Evolutionary conservation across 495 filamentous ascomycete species (phyloP), one percentile per base, ranked within the genome.

Genomic region (Aspergillus haitiensis): DNA sequence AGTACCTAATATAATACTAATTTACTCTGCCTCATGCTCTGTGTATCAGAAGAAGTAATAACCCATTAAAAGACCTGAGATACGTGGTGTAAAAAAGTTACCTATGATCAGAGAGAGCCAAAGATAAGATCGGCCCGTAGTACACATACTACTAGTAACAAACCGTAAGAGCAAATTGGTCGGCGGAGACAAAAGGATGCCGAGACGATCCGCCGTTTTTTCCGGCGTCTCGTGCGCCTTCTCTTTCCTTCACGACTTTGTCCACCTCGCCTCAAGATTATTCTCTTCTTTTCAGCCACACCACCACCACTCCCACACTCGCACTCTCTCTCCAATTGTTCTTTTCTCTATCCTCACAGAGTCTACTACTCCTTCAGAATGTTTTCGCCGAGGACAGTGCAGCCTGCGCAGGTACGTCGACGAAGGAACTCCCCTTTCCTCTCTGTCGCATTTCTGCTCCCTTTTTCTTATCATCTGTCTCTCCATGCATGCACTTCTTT

Each of bases 121-220:
- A 51, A 69, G 74, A 75, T 77, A 77, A 77, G 72, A 77, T 75
- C 72, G 71, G 74, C 55, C 71, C 74, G 74, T 61, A 27, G 21
- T 27, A 27, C 21, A 27, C 1, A 27, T 27, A 27, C 21, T 3
- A 27, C 21, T 27, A 3, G 21, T 27, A 27, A 27, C 56, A 56
- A 60, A 57, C 52, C 50, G 53, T 50, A 13, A n/a, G 21, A 15
- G 58, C 21, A 21, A 61, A 48, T 52, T 46, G 49, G 31, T 37
- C 36, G 33, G 5, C 34, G 21, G 21, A 27, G 21, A 27, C 21
- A 27, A 27, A 27, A 27, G 55, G 62, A 75, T 74, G 74, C 74
- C 74, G 74, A 75, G 74, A 68, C 66, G 67, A 75, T 74, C 75
- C 75, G 74, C 62, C 65, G 67, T 71, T 75, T 75, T 76, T 74